These are phyloP conservation scores for Stromatinia cepivora DNA, from an alignment of 2,329 filamentous ascomycete species.

Conservation along the genomic window DNA sequence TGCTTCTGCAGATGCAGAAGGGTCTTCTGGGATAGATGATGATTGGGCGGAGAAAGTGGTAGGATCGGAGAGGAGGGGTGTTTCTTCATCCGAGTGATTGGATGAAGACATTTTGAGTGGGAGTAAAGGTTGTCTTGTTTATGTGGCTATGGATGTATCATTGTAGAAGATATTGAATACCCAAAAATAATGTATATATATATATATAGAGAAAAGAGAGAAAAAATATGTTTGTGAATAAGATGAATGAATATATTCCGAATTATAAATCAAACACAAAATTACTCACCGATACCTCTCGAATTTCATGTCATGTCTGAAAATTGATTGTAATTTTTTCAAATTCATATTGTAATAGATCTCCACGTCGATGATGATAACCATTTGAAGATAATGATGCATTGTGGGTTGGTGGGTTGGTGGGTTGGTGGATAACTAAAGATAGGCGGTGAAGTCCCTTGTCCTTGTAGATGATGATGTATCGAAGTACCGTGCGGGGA, in stretches of 20 bases:
- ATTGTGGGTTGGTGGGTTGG: background rate
- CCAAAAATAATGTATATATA: background rate
- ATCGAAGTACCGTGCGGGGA: background rate
- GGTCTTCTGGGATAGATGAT: background rate
- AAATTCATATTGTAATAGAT: background rate
- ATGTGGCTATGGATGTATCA: background rate
- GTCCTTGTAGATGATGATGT: background rate
- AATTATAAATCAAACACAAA: background rate
- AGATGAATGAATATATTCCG: background rate
- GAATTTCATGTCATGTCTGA: background rate
- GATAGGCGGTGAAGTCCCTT: background rate
- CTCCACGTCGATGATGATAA: background rate
- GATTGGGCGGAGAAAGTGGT: constrained; percentile 1
- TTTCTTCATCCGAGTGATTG: constrained; percentile 34
- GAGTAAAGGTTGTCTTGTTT: background rate
- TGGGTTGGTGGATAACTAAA: background rate
- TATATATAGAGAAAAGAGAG: background rate
- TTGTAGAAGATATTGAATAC: background rate
- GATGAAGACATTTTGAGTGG: background rate
- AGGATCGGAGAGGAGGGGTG: constrained; percentile 35
- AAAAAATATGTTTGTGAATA: background rate
- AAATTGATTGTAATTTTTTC: background rate
- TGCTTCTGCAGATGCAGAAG: constrained; percentile 27
- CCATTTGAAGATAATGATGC: background rate
- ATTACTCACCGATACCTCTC: background rate